Evolutionary conservation across 2,329 filamentous ascomycete species (phyloP).

Genomic region (Alternaria dauci): DNA sequence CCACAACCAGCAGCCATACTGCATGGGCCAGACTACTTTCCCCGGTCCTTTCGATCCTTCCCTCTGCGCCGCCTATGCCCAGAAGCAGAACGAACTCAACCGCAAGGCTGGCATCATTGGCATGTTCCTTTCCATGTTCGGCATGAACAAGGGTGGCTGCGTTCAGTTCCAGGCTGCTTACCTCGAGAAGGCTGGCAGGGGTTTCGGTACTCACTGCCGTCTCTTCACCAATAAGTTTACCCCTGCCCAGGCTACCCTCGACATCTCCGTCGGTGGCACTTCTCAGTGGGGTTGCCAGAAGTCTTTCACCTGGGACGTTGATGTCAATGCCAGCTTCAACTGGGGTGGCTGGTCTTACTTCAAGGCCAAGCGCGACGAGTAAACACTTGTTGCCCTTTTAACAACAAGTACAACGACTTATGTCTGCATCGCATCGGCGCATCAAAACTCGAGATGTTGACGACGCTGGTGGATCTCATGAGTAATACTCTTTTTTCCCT

Average conservation of each 20-base stretch:
- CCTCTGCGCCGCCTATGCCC: slow-evolving; percentile 35
- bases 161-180: slow-evolving; percentile 38
- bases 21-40: slow-evolving; percentile 38
- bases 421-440: slow-evolving; percentile 4
- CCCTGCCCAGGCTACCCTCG: slow-evolving; percentile 26
- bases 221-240: slow-evolving; percentile 38
- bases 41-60: slow-evolving; percentile 37
- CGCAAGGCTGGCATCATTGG: slow-evolving; percentile 25
- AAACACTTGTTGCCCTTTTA: slow-evolving; percentile 4
- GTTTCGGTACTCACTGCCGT: slow-evolving; percentile 38
- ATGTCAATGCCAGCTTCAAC: slow-evolving; percentile 34
- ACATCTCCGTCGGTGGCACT: slow-evolving; percentile 24
- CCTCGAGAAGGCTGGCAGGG: slow-evolving; percentile 32
- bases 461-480: slow-evolving; percentile 4
- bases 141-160: slow-evolving; percentile 32
- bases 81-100: slow-evolving; percentile 36
- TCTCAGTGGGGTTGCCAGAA: slow-evolving; percentile 33
- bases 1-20: slow-evolving; percentile 35
- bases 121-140: slow-evolving; percentile 23
- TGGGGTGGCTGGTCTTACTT: slow-evolving; percentile 22
- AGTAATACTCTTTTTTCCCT: slow-evolving; percentile 6
- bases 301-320: slow-evolving; percentile 35
- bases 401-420: slow-evolving; percentile 2
- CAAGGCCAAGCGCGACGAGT: slow-evolving; percentile 19
- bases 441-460: neutral